phyloP scores from a whole-genome alignment of 768 basidiomycete species.

The Lactifluus piperatus region DNA sequence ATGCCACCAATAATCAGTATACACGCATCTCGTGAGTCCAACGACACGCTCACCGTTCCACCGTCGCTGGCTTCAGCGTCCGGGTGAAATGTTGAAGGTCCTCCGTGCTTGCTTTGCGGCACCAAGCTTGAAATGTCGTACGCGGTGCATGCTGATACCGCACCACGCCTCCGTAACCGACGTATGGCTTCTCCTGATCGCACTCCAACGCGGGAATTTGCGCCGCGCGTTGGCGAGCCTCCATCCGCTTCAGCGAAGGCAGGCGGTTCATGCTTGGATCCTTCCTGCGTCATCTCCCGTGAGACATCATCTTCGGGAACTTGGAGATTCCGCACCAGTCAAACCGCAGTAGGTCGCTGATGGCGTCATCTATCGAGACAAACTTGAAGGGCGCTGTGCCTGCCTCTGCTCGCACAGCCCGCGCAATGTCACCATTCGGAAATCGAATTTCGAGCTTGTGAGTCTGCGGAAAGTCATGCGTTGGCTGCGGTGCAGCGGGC shows the following conservation, averaged over 20 bases:
- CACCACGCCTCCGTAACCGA: constrained; percentile 27
- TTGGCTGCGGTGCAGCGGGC: constrained; percentile 35
- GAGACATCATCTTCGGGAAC: not conserved
- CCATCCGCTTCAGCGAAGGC: constrained; percentile 26
- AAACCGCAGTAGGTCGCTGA: constrained; percentile 60
- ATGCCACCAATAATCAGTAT: not conserved
- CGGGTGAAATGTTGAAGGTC: constrained; percentile 66
- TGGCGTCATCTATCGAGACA: constrained; percentile 64
- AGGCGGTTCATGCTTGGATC: constrained; percentile 13
- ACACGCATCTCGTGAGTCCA: not conserved
- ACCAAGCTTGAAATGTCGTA: constrained; percentile 38
- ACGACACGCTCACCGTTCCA: constrained; percentile 42
- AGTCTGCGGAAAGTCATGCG: constrained; percentile 32
- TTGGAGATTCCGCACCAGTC: constrained; percentile 49
- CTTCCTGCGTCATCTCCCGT: not conserved
- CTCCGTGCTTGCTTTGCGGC: constrained; percentile 35
- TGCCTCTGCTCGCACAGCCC: constrained; percentile 36
- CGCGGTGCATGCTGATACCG: constrained; percentile 31
- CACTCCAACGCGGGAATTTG: constrained; percentile 30
- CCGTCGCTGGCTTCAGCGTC: constrained; percentile 39
- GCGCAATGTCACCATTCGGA: constrained; percentile 32
- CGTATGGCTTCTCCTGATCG: constrained; percentile 28
- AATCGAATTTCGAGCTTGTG: constrained; percentile 46
- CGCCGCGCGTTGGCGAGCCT: not conserved
- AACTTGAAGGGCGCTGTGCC: constrained; percentile 43